phyloP scores from a whole-genome alignment of 768 basidiomycete species.

The Arthromyces matolae region DNA sequence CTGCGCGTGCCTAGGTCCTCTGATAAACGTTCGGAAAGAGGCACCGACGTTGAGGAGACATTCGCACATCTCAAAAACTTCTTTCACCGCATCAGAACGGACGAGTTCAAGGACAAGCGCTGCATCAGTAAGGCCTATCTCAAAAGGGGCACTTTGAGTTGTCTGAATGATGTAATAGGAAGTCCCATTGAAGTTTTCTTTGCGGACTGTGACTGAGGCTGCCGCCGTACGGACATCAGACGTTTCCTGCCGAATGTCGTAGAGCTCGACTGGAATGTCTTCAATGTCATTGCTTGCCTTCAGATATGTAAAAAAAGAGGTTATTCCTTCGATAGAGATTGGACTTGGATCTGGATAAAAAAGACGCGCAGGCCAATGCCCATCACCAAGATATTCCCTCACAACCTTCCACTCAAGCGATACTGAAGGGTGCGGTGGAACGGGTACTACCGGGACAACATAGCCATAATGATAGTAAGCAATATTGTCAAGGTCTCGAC shows the following conservation, averaged over 20 bases:
- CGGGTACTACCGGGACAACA: neutral
- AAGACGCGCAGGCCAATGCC: neutral
- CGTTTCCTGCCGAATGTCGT: conserved; percentile 5
- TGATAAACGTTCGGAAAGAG: conserved; percentile 10
- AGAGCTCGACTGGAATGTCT: conserved; percentile 5
- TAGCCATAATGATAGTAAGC: neutral
- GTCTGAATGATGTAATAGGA: neutral
- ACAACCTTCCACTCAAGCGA: neutral
- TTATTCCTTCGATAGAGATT: neutral
- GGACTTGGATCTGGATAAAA: neutral
- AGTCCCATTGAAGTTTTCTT: neutral
- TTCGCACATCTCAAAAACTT: neutral
- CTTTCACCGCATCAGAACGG: neutral
- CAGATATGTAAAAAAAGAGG: conserved; percentile 9
- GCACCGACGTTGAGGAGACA: conserved; percentile 9
- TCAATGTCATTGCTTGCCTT: neutral
- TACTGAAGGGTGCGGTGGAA: neutral
- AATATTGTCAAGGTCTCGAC: neutral
- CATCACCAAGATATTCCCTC: conserved; percentile 2
- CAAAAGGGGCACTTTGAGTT: neutral
- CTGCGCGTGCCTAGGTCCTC: neutral
- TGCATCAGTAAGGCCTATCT: conserved; percentile 8
- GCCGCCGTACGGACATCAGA: neutral
- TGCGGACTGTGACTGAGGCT: neutral
- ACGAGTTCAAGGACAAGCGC: conserved; percentile 9